Percentiles rank a stretch among this genome's conserved stretches.
Conservation (phyloP, 2,329 filamentous ascomycete genomes). For the Chaetomiaceae sp. region DNA sequence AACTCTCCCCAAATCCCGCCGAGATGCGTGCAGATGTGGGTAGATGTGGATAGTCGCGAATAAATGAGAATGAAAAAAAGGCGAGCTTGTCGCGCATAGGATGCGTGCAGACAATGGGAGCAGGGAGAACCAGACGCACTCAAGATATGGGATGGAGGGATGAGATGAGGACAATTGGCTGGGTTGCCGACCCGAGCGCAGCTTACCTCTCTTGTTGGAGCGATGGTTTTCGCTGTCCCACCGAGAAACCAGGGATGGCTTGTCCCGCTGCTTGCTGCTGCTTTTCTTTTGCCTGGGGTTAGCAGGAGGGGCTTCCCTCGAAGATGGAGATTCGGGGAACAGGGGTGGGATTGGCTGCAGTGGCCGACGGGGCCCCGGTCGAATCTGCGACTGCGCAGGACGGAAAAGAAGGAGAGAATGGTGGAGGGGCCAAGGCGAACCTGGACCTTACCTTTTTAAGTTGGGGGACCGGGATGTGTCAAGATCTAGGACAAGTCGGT, state of each 20-base stretch:
- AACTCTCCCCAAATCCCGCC: not conserved
- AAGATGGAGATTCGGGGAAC: not conserved
- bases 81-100: not conserved
- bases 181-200: not conserved
- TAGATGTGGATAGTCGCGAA: not conserved
- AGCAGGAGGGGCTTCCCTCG: constrained; percentile 4
- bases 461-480: constrained; percentile 11
- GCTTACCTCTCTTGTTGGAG: constrained; percentile 6
- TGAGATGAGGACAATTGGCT: not conserved
- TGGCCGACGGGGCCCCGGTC: constrained; percentile 2
- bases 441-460: constrained; percentile 4
- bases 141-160: not conserved
- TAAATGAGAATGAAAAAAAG: not conserved
- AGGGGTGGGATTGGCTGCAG: constrained; percentile 5
- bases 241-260: constrained; percentile 1
- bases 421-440: not conserved
- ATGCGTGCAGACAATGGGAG: not conserved
- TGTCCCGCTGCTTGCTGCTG: not conserved
- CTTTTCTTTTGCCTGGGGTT: no score
- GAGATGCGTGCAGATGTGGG: not conserved
- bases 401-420: not conserved
- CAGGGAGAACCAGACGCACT: not conserved
- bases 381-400: constrained; percentile 9
- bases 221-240: constrained; percentile 7
- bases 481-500: constrained; percentile 14